phyloP scores from a whole-genome alignment of 257 asterid genomes.

The Solanum gracilifrons region DNA sequence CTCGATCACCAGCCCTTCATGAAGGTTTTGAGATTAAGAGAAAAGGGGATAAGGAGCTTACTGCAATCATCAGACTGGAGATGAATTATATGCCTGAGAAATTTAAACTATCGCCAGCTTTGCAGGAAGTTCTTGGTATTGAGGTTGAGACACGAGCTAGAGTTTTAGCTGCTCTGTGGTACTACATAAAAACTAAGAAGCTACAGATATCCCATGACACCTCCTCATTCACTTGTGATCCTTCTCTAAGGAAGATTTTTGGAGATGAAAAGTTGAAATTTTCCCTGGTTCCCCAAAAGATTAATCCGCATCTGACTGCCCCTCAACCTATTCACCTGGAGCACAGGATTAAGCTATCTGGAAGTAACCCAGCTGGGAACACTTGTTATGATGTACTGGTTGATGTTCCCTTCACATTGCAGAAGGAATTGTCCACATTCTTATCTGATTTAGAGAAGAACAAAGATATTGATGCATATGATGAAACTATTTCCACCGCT shows the following conservation, averaged over 20 bases:
- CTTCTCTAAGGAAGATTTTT: slow-evolving; percentile 59
- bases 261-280: slow-evolving; percentile 90
- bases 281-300: slow-evolving; percentile 56
- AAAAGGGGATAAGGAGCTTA: slow-evolving; percentile 83
- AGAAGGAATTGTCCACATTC: slow-evolving; percentile 42
- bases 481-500: slow-evolving; percentile 57
- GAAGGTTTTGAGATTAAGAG: slow-evolving; percentile 93
- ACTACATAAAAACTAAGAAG: slow-evolving; percentile 53
- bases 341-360: slow-evolving; percentile 78
- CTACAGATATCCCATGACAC: slow-evolving; percentile 63
- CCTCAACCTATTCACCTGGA: slow-evolving; percentile 87
- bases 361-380: slow-evolving; percentile 56
- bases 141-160: slow-evolving; percentile 77
- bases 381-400: slow-evolving; percentile 76
- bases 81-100: slow-evolving; percentile 70
- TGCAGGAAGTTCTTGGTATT: slow-evolving; percentile 76
- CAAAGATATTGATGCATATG: slow-evolving; percentile 52
- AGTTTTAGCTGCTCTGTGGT: slow-evolving; percentile 69
- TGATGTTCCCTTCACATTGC: slow-evolving; percentile 51
- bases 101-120: slow-evolving; percentile 60
- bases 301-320: slow-evolving; percentile 50
- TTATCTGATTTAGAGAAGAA: slow-evolving; percentile 40
- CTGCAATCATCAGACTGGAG: slow-evolving; percentile 75
- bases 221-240: slow-evolving; percentile 67
- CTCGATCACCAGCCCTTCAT: slow-evolving; percentile 54